Evolutionary conservation across 495 filamentous ascomycete species (phyloP).

Genomic region (Physcia stellaris): DNA sequence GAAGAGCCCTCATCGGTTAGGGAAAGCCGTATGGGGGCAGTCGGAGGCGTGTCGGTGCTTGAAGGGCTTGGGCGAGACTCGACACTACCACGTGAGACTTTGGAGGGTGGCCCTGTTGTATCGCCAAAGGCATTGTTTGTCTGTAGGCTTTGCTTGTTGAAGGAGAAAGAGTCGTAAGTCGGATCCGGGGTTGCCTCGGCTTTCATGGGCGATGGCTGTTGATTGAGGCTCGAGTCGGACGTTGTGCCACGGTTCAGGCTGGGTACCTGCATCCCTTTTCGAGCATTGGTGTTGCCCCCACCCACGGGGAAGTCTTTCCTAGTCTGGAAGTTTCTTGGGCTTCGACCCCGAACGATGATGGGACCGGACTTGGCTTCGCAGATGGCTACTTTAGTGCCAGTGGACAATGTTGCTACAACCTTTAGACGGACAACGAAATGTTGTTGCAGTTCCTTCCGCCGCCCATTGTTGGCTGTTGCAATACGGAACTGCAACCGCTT

Average conservation of each 20-base stretch:
- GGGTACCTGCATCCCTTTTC: conserved; percentile 31
- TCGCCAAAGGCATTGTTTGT: conserved; percentile 1
- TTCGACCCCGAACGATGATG: conserved; percentile 65
- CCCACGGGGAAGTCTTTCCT: conserved; percentile 63
- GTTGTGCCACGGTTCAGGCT: conserved; percentile 31
- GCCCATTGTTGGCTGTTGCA: conserved; percentile 75
- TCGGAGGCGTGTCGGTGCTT: not conserved
- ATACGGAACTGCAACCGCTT: conserved; percentile 86
- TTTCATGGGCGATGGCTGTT: too few relatives aligned
- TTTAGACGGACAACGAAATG: conserved; percentile 68
- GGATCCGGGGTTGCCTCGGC: conserved; percentile 21
- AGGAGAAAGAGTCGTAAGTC: not conserved
- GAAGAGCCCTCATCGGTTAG: not conserved
- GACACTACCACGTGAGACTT: not conserved
- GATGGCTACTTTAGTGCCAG: conserved; percentile 51
- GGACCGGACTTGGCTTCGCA: conserved; percentile 61
- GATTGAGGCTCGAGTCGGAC: conserved; percentile 28
- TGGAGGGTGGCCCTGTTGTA: not conserved
- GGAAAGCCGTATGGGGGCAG: not conserved
- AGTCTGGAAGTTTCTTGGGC: conserved; percentile 67
- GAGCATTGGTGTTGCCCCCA: conserved; percentile 55
- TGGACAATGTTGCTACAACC: conserved; percentile 56
- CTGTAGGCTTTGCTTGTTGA: conserved; percentile 2
- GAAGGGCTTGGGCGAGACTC: not conserved
- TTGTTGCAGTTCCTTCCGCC: conserved; percentile 67